These are phyloP conservation scores for Bimuria novae-zelandiae DNA, from an alignment of 2,329 filamentous ascomycete genomes.

Conservation along the genomic window DNA sequence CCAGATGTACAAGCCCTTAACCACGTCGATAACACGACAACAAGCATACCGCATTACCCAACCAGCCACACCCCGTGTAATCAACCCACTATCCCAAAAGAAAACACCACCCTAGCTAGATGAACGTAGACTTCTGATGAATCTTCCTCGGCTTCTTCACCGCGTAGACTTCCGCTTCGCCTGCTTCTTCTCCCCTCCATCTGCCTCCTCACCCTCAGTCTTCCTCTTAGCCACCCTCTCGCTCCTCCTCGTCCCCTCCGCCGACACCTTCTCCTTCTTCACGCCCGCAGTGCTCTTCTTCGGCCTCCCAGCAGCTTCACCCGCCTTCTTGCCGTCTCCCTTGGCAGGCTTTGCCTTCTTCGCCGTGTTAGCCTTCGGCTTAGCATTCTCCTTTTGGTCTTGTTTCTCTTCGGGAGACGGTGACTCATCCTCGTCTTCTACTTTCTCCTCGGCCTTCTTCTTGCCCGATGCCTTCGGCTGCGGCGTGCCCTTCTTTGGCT, in stretches of 20 bases:
- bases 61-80: no score
- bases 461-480: constrained; percentile 39
- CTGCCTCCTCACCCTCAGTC: constrained; percentile 17
- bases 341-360: constrained; percentile 23
- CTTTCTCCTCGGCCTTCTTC: constrained; percentile 23
- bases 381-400: constrained; percentile 25
- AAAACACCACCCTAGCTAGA: no score
- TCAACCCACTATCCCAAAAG: no score
- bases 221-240: constrained; percentile 26
- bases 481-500: constrained; percentile 50
- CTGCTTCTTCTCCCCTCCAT: constrained; percentile 21
- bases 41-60: no score
- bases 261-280: constrained; percentile 2
- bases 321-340: constrained; percentile 6
- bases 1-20: no score
- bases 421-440: constrained; percentile 29
- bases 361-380: constrained; percentile 29
- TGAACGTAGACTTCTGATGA: no score
- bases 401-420: constrained; percentile 19
- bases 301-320: not conserved
- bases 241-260: constrained; percentile 25
- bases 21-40: no score
- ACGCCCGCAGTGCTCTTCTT: constrained; percentile 2
- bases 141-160: no score
- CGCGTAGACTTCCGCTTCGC: constrained; percentile 17